These are phyloP conservation scores for Fagus crenata DNA, from an alignment of 306 rosid species.

Conservation along the genomic window DNA sequence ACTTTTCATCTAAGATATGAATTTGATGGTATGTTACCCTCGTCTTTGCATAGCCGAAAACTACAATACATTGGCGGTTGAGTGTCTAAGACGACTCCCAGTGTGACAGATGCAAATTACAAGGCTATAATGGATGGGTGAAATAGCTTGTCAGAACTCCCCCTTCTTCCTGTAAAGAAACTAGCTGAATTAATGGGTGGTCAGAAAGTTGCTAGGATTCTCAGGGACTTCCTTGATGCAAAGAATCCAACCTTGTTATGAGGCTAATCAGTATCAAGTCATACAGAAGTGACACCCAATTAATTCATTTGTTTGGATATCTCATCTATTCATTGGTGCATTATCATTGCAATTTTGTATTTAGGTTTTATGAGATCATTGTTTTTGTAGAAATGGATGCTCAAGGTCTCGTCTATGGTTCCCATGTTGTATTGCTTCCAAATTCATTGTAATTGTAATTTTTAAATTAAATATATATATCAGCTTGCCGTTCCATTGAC, in stretches of 20 bases:
- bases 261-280: slow-evolving; percentile 23
- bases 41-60: slow-evolving; percentile 73
- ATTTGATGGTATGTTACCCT: slow-evolving; percentile 18
- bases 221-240: slow-evolving; percentile 91
- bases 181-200: slow-evolving; percentile 86
- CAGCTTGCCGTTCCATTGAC: too few species aligned
- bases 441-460: neutral
- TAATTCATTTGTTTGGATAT: slow-evolving; percentile 1
- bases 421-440: neutral
- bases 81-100: slow-evolving; percentile 89
- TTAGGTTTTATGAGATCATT: neutral
- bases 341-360: neutral
- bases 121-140: slow-evolving; percentile 87
- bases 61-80: slow-evolving; percentile 90
- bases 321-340: neutral
- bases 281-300: neutral
- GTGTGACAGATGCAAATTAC: slow-evolving; percentile 85
- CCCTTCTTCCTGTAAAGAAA: slow-evolving; percentile 75
- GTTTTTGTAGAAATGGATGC: neutral
- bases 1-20: slow-evolving; percentile 12
- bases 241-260: slow-evolving; percentile 87
- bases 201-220: slow-evolving; percentile 88
- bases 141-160: slow-evolving; percentile 86
- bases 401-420: neutral
- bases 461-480: too few species aligned